Percentiles rank a stretch among this genome's conserved stretches.
phyloP scores from a whole-genome alignment of 805 yeast genomes.

The Helenozyma baotianmanensis region DNA sequence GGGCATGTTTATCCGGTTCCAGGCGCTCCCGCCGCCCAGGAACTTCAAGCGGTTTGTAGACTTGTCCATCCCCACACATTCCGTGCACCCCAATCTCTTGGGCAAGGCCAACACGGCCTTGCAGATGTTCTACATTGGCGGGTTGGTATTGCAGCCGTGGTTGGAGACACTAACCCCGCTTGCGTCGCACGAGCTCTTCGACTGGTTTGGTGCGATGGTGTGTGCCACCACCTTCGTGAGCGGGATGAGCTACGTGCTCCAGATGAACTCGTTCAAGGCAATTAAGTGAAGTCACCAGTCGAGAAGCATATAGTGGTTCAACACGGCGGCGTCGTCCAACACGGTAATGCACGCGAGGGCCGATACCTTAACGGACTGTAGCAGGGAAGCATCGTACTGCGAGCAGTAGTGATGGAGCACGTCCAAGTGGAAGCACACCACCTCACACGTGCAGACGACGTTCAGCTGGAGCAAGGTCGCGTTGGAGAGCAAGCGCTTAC shows the following conservation, averaged over 20 bases:
- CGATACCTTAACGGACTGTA: constrained; percentile 1
- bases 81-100: constrained; percentile 80
- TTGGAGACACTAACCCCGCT: constrained; percentile 20
- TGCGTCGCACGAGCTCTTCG: constrained; percentile 12
- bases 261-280: constrained; percentile 60
- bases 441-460: constrained; percentile 4
- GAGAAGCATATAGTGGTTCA: constrained; percentile 6
- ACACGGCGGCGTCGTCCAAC: constrained; percentile 6
- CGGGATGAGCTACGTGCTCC: constrained; percentile 72
- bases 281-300: constrained; percentile 7
- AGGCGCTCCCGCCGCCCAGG: constrained; percentile 70
- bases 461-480: not conserved
- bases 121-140: constrained; percentile 84
- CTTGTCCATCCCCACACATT: constrained; percentile 69
- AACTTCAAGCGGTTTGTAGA: constrained; percentile 74
- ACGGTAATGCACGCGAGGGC: constrained; percentile 10
- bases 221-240: constrained; percentile 66
- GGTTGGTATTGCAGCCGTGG: constrained; percentile 33
- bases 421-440: constrained; percentile 9
- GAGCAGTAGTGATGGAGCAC: constrained; percentile 9
- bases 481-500: constrained; percentile 2
- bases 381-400: constrained; percentile 3
- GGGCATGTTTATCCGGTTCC: constrained; percentile 68
- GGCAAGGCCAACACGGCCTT: constrained; percentile 87
- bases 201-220: constrained; percentile 25